A percentile compares a stretch with the other conserved stretches of the same genome.
Conservation (phyloP, 768 basidiomycete genomes). For the Boletus barrowsii region DNA sequence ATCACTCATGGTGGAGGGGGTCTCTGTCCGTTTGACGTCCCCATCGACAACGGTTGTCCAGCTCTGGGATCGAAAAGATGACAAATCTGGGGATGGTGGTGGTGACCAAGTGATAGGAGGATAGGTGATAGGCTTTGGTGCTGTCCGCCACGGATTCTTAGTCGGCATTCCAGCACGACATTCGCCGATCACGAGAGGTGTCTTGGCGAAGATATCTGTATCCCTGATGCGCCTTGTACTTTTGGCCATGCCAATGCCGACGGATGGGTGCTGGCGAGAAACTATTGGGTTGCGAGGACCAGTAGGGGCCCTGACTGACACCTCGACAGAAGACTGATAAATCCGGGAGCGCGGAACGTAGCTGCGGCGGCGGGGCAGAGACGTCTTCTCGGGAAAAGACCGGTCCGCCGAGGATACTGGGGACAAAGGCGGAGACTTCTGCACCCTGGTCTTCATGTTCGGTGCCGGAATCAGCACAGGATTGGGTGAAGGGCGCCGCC, state of each 20-base stretch:
- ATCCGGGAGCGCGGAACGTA: too few species aligned
- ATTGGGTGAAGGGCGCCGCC: neutral
- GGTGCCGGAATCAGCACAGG: neutral
- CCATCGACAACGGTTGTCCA: neutral
- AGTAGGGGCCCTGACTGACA: too few species aligned
- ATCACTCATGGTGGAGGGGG: too few species aligned
- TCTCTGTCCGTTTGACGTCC: neutral
- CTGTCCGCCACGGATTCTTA: neutral
- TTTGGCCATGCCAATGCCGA: too few species aligned
- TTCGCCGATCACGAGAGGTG: too few species aligned
- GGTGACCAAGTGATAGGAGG: neutral
- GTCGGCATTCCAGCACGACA: neutral
- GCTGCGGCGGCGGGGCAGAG: neutral
- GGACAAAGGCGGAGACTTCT: neutral
- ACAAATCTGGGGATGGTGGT: neutral
- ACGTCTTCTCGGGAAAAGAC: neutral
- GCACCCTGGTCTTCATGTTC: neutral
- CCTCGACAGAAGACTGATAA: too few species aligned
- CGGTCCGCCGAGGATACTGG: too few species aligned
- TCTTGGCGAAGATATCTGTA: too few species aligned
- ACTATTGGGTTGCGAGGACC: too few species aligned
- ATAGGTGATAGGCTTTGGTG: neutral
- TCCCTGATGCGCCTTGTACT: too few species aligned
- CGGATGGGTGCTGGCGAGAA: too few species aligned
- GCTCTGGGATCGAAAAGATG: conserved; percentile 8